Evolutionary conservation across 2,329 filamentous ascomycete genomes (phyloP).

Genomic region (Talaromyces piceae): DNA sequence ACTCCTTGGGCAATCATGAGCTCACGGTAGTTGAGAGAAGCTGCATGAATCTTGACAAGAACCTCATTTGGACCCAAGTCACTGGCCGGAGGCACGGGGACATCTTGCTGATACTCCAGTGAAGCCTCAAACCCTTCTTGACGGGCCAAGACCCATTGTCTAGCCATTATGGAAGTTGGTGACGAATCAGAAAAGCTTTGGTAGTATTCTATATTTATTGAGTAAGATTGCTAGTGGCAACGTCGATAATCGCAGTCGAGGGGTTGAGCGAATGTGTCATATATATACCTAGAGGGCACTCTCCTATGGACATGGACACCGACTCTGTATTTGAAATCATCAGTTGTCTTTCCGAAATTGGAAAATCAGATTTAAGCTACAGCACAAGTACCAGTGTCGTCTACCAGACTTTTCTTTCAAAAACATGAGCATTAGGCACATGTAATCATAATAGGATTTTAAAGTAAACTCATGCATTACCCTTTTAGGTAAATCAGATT

Average conservation of each 20-base stretch:
- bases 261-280: too few species aligned
- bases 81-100: not conserved
- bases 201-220: too few species aligned
- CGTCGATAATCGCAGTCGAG: too few species aligned
- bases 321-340: not conserved
- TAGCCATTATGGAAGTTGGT: constrained; percentile 17
- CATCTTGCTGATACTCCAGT: constrained; percentile 25
- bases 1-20: constrained; percentile 4
- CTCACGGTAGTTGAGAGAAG: constrained; percentile 9
- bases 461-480: not conserved
- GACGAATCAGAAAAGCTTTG: too few species aligned
- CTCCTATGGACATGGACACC: too few species aligned
- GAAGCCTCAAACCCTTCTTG: constrained; percentile 31
- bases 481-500: constrained; percentile 5
- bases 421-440: not conserved
- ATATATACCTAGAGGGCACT: too few species aligned
- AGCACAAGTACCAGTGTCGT: not conserved
- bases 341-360: not conserved
- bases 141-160: constrained; percentile 26
- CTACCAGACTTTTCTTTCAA: not conserved
- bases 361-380: not conserved
- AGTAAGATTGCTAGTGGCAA: too few species aligned
- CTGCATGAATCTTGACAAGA: constrained; percentile 4
- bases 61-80: constrained; percentile 5
- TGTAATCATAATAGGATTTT: too few species aligned